Evolutionary conservation across 768 basidiomycete species (phyloP), one percentile per base, ranked within the genome.

Genomic region (Tylopilus sp.): DNA sequence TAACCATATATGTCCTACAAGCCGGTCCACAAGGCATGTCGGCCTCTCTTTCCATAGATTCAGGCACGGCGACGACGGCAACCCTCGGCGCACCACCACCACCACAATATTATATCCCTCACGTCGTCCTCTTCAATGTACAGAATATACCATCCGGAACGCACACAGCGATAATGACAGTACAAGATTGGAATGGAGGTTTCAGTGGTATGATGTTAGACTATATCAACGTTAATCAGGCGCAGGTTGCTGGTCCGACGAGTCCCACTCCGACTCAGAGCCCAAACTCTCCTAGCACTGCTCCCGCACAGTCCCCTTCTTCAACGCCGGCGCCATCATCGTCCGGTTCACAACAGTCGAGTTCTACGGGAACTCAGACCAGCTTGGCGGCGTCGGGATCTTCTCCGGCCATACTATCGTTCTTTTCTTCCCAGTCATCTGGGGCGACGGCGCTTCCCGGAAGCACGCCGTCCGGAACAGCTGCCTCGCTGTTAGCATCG

Each of bases 131-230:
- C 40, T 65, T 66, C 46, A 14, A 44, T 29, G 50, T 59, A 22
- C 65, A 66, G 45, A 56, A 56, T 14, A 34, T 67, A 33, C 46
- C 41, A 12, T 67, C 59, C 16, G 66, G 63, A 31, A 58, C 54
- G 11, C 66, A 68, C 34, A 25, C 59, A 3, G 63, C 56, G 11
- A 38, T 51, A 21, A 62, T 67, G 66, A 65, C 54, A 24, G 66
- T 68, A 17, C 41, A 53, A 3, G 51, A 63, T 44, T 68, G 66
- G 66, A 50, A 60, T 26, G 63, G 63, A 9, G 38, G 52, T 17
- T 56, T 55, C 40, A 68, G 66, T 30, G 66, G 60, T 5, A 67
- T 66, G 63, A 68, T 66, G 64, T 30, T 68, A 36, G 66, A 66
- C 41, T 68, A 68, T 48, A 55, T 65, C 28, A 12, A 60, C 26